Evolutionary conservation across 495 filamentous ascomycete species (phyloP), one percentile per base, ranked within the genome.

Genomic region (Trichocladium uniseriatum): DNA sequence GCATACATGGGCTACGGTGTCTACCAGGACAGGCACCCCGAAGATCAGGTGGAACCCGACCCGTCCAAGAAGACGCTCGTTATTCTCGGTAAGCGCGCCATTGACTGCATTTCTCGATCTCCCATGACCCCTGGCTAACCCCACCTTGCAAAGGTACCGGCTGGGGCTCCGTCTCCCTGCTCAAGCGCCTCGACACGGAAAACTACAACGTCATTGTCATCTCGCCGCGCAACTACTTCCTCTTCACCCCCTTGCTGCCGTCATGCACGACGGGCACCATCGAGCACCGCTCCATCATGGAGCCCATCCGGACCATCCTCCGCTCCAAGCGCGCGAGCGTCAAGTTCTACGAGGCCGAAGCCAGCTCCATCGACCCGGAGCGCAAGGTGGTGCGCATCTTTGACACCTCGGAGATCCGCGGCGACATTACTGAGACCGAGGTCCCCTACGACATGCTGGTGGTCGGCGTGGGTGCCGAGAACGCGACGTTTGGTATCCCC

Each of bases 241-340:
- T 99, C 49, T 99, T 97, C 78, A 99, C 94, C 15, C 92, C 92
- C 36, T 80, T 99, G 38, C 79, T 99, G 36, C 92, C 92, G 44
- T 95, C 89, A 64, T 97, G 94, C 70, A 96, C 92, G 20, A 95
- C 88, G 43, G 92, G 94, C 65, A 83, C 86, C 56, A 91, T 99
- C 62, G 94, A 99, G 74, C 94, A 96, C 74, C 87, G 94, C 62
- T 95, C 89, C 53, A 97, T 99, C 68, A 97, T 99, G 90, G 92
- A 99, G 75, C 92, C 92, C 22, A 80, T 99, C 53, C 84, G 92
- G 52, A 92, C 91, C 66, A 92, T 99, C 65, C 74, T 94, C 29
- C 83, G 90, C 55, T 85, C 89, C 68, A 96, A 96, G 78, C 85
- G 87, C 67, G 85, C 84, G 41, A 75, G 80, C 41, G 92, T 94